Percentiles rank a stretch among this genome's conserved stretches.
These are phyloP conservation scores for Leavenworthia alabamica DNA, from an alignment of 345 rosid genomes.

Conservation along the genomic window DNA sequence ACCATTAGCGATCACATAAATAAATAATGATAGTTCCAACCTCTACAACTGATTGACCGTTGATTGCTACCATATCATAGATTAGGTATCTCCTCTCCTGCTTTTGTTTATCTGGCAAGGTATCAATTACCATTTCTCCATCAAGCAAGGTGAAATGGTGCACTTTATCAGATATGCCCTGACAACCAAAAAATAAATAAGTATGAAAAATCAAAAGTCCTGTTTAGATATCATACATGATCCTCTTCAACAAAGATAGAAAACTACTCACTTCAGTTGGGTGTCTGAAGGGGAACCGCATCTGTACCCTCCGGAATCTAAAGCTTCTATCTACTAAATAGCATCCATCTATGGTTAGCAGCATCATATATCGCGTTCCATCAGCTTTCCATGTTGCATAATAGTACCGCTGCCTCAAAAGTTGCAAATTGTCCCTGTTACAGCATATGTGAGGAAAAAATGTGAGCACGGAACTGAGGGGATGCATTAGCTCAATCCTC, in stretches of 20 bases:
- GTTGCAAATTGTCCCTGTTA: conserved; percentile 84
- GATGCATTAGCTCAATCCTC: neutral
- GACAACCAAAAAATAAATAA: conserved; percentile 20
- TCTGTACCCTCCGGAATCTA: conserved; percentile 85
- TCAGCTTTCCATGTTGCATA: conserved; percentile 99
- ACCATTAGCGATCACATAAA: conserved; percentile 16
- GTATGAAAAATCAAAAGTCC: neutral
- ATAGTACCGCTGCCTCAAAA: conserved; percentile 85
- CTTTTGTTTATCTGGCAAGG: conserved; percentile 77
- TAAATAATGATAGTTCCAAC: conserved; percentile 34
- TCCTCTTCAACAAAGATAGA: neutral
- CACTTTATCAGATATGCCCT: conserved; percentile 70
- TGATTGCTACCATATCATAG: conserved; percentile 89
- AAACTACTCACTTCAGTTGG: conserved; percentile 56
- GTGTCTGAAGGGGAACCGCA: conserved; percentile 85
- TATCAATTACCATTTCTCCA: conserved; percentile 97
- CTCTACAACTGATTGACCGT: conserved; percentile 66
- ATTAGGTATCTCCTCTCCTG: conserved; percentile 98
- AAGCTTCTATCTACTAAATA: conserved; percentile 83
- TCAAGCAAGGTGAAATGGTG: conserved; percentile 91
- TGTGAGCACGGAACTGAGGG: neutral
- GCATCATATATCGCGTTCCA: conserved; percentile 98
- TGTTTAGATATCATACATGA: neutral
- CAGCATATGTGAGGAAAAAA: neutral
- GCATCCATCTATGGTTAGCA: conserved; percentile 83